A percentile compares a stretch with the other conserved stretches of the same genome.
These are phyloP conservation scores for Boletellus sp. DNA, from an alignment of 1,284 basidiomycete species.

Conservation along the genomic window DNA sequence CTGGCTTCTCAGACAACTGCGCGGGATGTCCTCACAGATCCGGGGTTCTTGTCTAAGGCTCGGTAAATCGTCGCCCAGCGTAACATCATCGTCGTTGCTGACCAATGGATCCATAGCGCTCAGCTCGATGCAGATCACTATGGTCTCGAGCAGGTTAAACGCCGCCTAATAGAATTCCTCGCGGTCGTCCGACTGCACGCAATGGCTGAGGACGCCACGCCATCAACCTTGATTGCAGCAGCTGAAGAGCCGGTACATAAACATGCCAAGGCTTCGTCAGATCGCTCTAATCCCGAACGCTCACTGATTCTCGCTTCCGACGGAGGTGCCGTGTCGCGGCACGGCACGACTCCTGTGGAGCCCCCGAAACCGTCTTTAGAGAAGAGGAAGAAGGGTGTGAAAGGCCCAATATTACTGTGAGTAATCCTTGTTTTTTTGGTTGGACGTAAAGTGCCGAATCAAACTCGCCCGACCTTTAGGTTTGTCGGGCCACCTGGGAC, in stretches of 20 bases:
- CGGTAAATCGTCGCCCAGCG: conserved; percentile 25
- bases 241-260: conserved; percentile 3
- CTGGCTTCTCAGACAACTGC: conserved; percentile 20
- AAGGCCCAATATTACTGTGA: conserved; percentile 81
- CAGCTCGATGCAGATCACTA: conserved; percentile 88
- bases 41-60: conserved; percentile 59
- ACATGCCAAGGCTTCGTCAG: conserved; percentile 3
- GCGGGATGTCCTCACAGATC: conserved; percentile 43
- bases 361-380: conserved; percentile 4
- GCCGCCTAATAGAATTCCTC: conserved; percentile 84
- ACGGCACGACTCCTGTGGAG: conserved; percentile 5
- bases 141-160: conserved; percentile 88
- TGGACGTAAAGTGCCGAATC: neutral
- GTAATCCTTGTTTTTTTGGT: conserved; percentile 24
- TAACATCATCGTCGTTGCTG: neutral
- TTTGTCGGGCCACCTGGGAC: conserved; percentile 83
- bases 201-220: conserved; percentile 38
- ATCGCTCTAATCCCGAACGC: conserved; percentile 17
- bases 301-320: conserved; percentile 19
- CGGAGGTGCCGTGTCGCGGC: conserved; percentile 5
- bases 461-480: conserved; percentile 32
- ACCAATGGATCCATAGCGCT: conserved; percentile 30
- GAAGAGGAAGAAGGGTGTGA: conserved; percentile 42
- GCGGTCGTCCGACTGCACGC: conserved; percentile 82
- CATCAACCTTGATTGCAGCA: neutral